phyloP scores from a whole-genome alignment of 768 basidiomycete species.

The Postia placenta region DNA sequence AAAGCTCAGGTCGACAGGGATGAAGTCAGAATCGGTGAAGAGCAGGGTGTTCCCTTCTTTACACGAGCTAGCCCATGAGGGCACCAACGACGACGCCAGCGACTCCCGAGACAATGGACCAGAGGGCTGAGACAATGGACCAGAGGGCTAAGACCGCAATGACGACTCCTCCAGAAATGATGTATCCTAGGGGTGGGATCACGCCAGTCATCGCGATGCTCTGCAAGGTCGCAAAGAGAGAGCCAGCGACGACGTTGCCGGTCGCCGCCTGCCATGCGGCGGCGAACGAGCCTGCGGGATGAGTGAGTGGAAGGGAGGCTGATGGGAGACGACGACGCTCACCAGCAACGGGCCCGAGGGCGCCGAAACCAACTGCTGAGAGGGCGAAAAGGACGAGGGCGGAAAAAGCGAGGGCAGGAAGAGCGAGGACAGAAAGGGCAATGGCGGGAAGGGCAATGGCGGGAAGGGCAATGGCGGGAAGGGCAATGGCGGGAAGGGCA shows the following conservation, averaged over 20 bases:
- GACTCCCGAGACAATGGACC: no score
- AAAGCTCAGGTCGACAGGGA: no score
- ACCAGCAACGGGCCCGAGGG: conserved; percentile 2
- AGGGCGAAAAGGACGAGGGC: background rate
- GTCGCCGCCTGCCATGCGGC: conserved; percentile 5
- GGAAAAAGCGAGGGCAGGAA: no score
- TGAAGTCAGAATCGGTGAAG: no score
- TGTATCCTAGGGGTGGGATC: background rate
- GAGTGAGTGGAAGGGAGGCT: background rate
- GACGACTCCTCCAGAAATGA: background rate
- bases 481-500: background rate
- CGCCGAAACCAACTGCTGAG: background rate
- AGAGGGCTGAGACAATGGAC: no score
- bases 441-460: no score
- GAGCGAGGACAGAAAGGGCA: no score
- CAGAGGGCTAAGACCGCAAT: no score
- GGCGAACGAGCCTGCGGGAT: conserved; percentile 5
- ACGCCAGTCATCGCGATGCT: conserved; percentile 10
- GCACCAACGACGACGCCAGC: no score
- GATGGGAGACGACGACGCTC: background rate
- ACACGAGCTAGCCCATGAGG: no score
- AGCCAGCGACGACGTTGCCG: conserved; percentile 10
- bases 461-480: no score
- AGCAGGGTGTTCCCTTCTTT: no score
- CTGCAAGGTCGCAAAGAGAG: conserved; percentile 5